Base-by-base conservation (phyloP, 139 green algal genomes). In the Diplosphaera chodatii region DNA sequence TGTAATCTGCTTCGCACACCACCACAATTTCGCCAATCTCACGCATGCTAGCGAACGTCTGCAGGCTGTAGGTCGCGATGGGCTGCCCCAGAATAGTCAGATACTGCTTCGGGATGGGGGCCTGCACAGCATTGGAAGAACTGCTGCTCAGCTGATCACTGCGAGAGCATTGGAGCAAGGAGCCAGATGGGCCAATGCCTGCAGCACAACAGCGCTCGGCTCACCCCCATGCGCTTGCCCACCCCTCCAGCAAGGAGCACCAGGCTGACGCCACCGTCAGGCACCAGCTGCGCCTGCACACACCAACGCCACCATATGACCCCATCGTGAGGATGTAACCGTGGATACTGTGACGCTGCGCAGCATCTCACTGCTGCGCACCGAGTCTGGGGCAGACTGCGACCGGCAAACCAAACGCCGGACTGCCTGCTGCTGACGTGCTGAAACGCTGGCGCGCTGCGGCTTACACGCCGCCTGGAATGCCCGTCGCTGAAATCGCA, bases 81-180 rank as follows among this genome's bases (percentile, higher is more conserved):
- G 90, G 81, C 78, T 91, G 82, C 3, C 91, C 93, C 25, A 76
- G 64, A 6, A 99, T 79, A 23, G 92, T 79, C 1, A 99, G 83
- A 76, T 98, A 99, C 79, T 99, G 95, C 85, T 99, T 99, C 29
- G 95, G 95, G 65, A 98, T 97, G 67, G 78, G 56, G 1, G 94
- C 90, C 76, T 88, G 70, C 63, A 73, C 67, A 8, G 32, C 55
- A 71, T 37, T 32, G 32, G 63, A 34, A 31, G 10, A 30, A 66
- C 66, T 32, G 63, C 1, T 5, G n/a, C n/a, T n/a, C n/a, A n/a
- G n/a, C n/a, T n/a, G n/a, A n/a, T n/a, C n/a, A n/a, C n/a, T n/a
- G n/a, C n/a, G n/a, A n/a, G n/a, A n/a, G n/a, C n/a, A n/a, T n/a
- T n/a, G n/a, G n/a, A n/a, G n/a, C n/a, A n/a, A n/a, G n/a, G n/a